Percentiles rank a stretch among this genome's conserved stretches.
Conservation (phyloP, 2,329 filamentous ascomycete genomes). For the Magnaporthiopsis rhizophila region DNA sequence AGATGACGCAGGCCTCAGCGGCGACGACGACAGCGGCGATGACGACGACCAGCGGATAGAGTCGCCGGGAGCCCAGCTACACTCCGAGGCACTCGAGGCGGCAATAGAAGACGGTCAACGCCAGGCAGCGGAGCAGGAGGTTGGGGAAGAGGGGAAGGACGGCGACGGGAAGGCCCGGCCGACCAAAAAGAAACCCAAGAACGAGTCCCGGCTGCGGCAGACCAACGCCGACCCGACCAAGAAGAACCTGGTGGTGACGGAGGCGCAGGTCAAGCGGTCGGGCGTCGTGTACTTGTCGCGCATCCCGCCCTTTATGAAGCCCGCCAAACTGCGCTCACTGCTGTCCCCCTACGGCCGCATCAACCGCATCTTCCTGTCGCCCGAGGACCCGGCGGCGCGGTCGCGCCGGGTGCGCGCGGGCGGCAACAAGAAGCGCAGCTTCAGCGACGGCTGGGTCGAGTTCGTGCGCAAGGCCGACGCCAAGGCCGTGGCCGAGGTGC, state of each 20-base stretch:
- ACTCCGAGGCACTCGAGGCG: constrained; percentile 19
- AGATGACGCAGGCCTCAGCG: constrained; percentile 29
- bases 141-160: not conserved
- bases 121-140: not conserved
- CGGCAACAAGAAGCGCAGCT: constrained; percentile 78
- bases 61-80: constrained; percentile 21
- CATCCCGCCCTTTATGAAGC: constrained; percentile 84
- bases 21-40: constrained; percentile 22
- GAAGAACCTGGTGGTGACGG: constrained; percentile 59
- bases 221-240: constrained; percentile 46
- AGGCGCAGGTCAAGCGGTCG: constrained; percentile 60
- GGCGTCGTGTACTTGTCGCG: constrained; percentile 79
- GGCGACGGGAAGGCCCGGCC: constrained; percentile 8
- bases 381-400: constrained; percentile 62
- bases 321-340: constrained; percentile 65
- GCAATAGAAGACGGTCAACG: constrained; percentile 19
- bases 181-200: constrained; percentile 16
- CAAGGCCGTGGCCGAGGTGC: constrained; percentile 64
- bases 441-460: constrained; percentile 81
- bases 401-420: constrained; percentile 60
- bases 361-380: constrained; percentile 71
- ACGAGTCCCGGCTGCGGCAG: constrained; percentile 29
- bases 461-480: constrained; percentile 70
- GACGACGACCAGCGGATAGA: constrained; percentile 14
- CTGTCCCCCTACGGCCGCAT: constrained; percentile 68